Conservation (phyloP, 805 yeast species). For the Lachancea fermentati region DNA sequence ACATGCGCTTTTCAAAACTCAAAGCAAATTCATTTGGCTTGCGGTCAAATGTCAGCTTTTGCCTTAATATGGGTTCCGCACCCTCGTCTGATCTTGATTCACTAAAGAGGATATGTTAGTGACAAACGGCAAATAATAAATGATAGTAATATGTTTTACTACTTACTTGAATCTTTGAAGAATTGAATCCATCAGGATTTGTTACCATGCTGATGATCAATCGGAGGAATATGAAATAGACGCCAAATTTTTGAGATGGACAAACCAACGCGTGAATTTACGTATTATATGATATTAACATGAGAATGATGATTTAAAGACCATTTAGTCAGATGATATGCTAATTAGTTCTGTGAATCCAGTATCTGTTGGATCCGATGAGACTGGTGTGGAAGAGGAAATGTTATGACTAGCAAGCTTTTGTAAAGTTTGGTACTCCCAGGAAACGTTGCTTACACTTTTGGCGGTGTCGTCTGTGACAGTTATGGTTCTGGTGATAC, state of each 20-base stretch:
- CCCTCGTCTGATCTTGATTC: slow-evolving; percentile 5
- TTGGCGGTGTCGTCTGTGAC: slow-evolving; percentile 20
- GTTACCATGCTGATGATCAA: neutral
- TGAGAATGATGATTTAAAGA: neutral
- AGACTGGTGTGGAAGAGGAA: neutral
- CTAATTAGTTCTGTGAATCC: slow-evolving; percentile 3
- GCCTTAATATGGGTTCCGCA: slow-evolving; percentile 11
- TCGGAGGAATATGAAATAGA: too few relatives aligned
- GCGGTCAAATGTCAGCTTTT: slow-evolving; percentile 14
- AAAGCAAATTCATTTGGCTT: slow-evolving; percentile 22
- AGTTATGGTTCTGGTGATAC: slow-evolving; percentile 27
- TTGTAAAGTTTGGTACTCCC: slow-evolving; percentile 26
- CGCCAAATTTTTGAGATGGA: too few relatives aligned
- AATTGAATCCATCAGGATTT: slow-evolving; percentile 8
- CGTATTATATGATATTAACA: too few relatives aligned
- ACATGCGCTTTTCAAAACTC: slow-evolving; percentile 36
- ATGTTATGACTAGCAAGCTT: slow-evolving; percentile 4
- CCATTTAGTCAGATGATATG: neutral
- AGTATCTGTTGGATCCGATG: slow-evolving; percentile 1
- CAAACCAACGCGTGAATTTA: too few relatives aligned
- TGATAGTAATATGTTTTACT: too few relatives aligned
- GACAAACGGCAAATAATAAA: neutral
- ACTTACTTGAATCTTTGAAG: slow-evolving; percentile 11
- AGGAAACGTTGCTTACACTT: slow-evolving; percentile 18
- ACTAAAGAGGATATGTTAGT: neutral